Base-by-base conservation (phyloP, 2,329 filamentous ascomycete genomes). In the Aspergillus pseudoglaucus region DNA sequence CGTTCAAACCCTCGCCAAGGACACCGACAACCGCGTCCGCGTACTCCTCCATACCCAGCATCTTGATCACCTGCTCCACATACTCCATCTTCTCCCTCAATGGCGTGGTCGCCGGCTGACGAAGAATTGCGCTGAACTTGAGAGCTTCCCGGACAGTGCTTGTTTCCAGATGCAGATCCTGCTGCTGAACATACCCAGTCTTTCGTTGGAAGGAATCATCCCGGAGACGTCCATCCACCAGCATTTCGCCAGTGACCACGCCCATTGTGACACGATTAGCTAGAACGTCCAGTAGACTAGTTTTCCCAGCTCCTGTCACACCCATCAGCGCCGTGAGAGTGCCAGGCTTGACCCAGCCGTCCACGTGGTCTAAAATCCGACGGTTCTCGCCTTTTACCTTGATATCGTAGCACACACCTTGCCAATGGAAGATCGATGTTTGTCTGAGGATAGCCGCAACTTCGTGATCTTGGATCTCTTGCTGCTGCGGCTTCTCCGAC, bases 291-390 rank as follows among this genome's bases (percentile, higher is more conserved):
- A 96, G 74, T 8, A 96, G 78, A 0, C 90, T 94, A 0, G 90
- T 95, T 66, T 95, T 96, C 32, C 90, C 90, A 6, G 90, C 90
- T 49, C 90, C 89, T 10, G 86, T 89, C 4, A 90, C 88, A 67
- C 89, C 87, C 89, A 95, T 95, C 3, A 95, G 75, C 8, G 88
- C 89, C 3, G 90, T 95, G 44, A 95, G 62, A 3, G 88, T 95
- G 47, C 90, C 90, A 3, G 90, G 90, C 68, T 93, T 91, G 47
- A 95, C 89, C 87, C 88, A 95, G 20, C 90, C 90, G 59, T 93
- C 86, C 6, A 95, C 86, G 52, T 90, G 75, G 58, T 95, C 83
- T 52, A 96, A 74, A 55, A 96, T 85, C 23, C 84, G 81, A 10
- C 89, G 80, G 2, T 76, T 71, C 55, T 90, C 81, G 9, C 76